Base-by-base conservation (phyloP, 495 filamentous ascomycete species). In the Ramalina intermedia region DNA sequence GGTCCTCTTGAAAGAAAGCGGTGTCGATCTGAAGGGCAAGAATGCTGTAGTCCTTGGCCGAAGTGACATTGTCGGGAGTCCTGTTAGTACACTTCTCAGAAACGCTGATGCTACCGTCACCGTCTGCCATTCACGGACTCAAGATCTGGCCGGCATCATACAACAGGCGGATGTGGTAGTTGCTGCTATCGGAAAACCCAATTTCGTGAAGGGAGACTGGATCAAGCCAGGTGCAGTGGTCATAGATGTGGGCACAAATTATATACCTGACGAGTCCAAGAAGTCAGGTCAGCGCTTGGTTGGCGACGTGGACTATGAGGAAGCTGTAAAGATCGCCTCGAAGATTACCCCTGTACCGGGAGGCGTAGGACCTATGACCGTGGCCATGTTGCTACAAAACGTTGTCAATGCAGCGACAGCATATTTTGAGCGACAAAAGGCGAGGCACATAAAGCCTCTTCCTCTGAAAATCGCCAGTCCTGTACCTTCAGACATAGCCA, bases 211-310 rank as follows among this genome's bases (percentile, higher is more conserved):
- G 64, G 91, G 90, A 46, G 88, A 96, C 37, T 95, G 87, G 87
- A 62, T 98, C 56, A 98, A 96, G 69, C 78, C 82, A 9, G 91
- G 91, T 20, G 86, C 75, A 17, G 88, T 96, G 13, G 88, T 98
- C 23, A 94, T 98, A 61, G 91, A 98, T 62, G 91, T 98, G 21
- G 91, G 91, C 42, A 98, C 89, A 48, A 98, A 96, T 68, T 96
- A 85, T 71, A 81, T 96, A 54, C 77, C 83, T n/a, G 91, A 98
- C 61, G 74, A 78, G n/a, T 80, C 85, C 37, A 93, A 84, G 66
- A 96, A 96, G 67, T 94, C 87, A 16, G 93, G 91, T 3, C 74
- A 87, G 63, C 78, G 88, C 52, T 74, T 96, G n/a, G 91, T 96
- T 14, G 91, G 91, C 36, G 91, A 98, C 64, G 91, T 98, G 16